These are phyloP conservation scores for Rhodocollybia butyracea DNA, from an alignment of 768 basidiomycete genomes.

Conservation along the genomic window DNA sequence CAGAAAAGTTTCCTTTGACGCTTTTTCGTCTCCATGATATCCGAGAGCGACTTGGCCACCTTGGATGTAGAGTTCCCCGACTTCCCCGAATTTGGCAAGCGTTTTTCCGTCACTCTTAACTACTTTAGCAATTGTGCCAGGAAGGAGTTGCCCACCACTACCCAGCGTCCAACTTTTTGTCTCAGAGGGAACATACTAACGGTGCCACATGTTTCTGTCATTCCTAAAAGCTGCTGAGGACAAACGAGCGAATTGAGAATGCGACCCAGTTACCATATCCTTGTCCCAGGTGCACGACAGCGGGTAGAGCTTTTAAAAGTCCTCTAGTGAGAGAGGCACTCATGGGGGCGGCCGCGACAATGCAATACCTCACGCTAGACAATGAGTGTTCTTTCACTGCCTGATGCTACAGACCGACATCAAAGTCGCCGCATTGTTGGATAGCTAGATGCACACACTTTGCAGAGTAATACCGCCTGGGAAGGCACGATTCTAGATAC, in stretches of 20 bases:
- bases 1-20: constrained; percentile 35
- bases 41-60: constrained; percentile 35
- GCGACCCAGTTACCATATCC: constrained; percentile 25
- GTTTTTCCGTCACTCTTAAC: constrained; percentile 38
- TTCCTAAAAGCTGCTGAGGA: constrained; percentile 22
- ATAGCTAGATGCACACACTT: constrained; percentile 10
- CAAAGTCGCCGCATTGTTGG: not conserved
- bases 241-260: not conserved
- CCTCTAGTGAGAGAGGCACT: constrained; percentile 26
- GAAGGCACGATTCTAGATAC: constrained; percentile 27
- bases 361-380: constrained; percentile 22
- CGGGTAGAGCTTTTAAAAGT: constrained; percentile 25
- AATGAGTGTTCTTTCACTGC: constrained; percentile 30
- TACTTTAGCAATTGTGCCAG: constrained; percentile 39
- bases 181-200: constrained; percentile 31
- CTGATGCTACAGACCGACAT: constrained; percentile 26
- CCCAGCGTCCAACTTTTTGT: constrained; percentile 33
- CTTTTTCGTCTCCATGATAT: constrained; percentile 37
- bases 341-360: constrained; percentile 33
- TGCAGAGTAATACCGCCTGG: constrained; percentile 31
- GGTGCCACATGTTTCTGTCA: constrained; percentile 41
- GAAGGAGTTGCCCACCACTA: constrained; percentile 37
- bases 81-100: constrained; percentile 35
- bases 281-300: constrained; percentile 26
- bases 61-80: constrained; percentile 39